A percentile compares a stretch with the other conserved stretches of the same genome.
Evolutionary conservation across 805 yeast genomes (phyloP).

Genomic region (Nakazawaea laoshanensis): DNA sequence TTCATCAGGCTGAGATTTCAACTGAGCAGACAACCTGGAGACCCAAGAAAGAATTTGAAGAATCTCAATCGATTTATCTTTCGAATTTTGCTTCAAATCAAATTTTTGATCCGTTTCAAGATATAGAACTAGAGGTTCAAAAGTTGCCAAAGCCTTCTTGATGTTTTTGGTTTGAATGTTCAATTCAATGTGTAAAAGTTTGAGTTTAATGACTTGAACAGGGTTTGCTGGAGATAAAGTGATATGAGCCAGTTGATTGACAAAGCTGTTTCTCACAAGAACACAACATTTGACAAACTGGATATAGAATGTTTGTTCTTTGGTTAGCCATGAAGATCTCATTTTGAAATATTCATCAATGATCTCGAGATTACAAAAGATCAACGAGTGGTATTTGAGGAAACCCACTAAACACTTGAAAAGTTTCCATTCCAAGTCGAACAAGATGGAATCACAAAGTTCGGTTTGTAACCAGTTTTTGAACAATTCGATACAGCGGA

Average conservation of each 20-base stretch:
- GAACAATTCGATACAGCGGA: slow-evolving; percentile 14
- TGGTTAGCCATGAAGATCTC: slow-evolving; percentile 1
- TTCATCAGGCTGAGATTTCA: slow-evolving; percentile 16
- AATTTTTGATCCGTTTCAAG: too few relatives aligned
- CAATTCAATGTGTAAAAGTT: too few relatives aligned
- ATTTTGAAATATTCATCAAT: slow-evolving; percentile 10
- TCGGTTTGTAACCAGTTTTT: slow-evolving; percentile 13
- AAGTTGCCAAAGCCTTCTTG: too few relatives aligned
- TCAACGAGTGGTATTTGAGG: slow-evolving; percentile 16
- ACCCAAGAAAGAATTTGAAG: slow-evolving; percentile 26
- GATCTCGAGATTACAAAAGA: slow-evolving; percentile 11
- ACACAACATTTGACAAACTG: too few relatives aligned
- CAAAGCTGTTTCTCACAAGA: too few relatives aligned
- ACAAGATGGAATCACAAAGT: slow-evolving; percentile 8
- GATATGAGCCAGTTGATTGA: too few relatives aligned
- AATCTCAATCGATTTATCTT: slow-evolving; percentile 20
- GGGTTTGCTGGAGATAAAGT: too few relatives aligned
- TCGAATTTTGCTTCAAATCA: slow-evolving; percentile 1
- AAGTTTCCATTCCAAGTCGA: slow-evolving; percentile 23
- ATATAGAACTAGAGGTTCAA: too few relatives aligned
- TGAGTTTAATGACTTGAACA: too few relatives aligned
- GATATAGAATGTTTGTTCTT: slow-evolving; percentile 7
- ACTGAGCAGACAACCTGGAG: slow-evolving; percentile 22
- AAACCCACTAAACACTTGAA: slow-evolving; percentile 16
- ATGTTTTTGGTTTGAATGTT: too few relatives aligned